These are phyloP conservation scores for Xylaria polymorpha DNA, from an alignment of 2,329 filamentous ascomycete genomes.

Conservation along the genomic window DNA sequence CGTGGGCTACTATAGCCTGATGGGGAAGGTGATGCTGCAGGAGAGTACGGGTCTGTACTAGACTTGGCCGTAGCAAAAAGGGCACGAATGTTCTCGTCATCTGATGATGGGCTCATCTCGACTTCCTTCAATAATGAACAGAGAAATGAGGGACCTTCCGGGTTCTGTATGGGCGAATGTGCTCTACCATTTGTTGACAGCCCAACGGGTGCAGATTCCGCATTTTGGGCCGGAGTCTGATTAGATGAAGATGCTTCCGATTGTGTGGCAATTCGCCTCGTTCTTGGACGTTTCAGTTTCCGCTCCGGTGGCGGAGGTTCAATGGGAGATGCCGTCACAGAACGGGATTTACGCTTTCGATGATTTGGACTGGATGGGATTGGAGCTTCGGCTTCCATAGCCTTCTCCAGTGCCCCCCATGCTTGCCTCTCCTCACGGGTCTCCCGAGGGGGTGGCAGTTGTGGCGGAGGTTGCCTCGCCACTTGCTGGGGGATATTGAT, in stretches of 20 bases:
- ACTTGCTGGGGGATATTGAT: constrained; percentile 69
- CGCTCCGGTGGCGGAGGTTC: constrained; percentile 78
- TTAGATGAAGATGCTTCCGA: constrained; percentile 60
- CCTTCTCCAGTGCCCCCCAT: constrained; percentile 92
- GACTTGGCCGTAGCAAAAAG: constrained; percentile 53
- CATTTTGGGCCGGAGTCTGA: constrained; percentile 37
- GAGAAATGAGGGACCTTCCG: constrained; percentile 77
- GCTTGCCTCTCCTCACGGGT: constrained; percentile 83
- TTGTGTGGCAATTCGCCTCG: constrained; percentile 70
- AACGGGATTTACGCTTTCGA: constrained; percentile 80
- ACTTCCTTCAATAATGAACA: constrained; percentile 90
- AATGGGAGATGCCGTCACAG: constrained; percentile 75
- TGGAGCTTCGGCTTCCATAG: constrained; percentile 73
- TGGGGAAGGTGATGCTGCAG: constrained; percentile 71
- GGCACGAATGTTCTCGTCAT: constrained; percentile 64
- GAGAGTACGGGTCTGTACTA: constrained; percentile 64
- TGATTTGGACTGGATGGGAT: constrained; percentile 57
- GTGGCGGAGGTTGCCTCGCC: constrained; percentile 64
- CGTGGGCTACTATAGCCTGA: constrained; percentile 75
- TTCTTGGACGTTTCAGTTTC: constrained; percentile 88
- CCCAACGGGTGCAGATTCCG: constrained; percentile 36
- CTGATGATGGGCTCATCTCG: constrained; percentile 70
- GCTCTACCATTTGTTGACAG: constrained; percentile 28
- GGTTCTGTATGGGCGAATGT: constrained; percentile 48
- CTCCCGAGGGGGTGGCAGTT: constrained; percentile 69